Evolutionary conservation across 345 rosid genomes (phyloP), one percentile per base, ranked within the genome.

Genomic region (Microcos paniculata): DNA sequence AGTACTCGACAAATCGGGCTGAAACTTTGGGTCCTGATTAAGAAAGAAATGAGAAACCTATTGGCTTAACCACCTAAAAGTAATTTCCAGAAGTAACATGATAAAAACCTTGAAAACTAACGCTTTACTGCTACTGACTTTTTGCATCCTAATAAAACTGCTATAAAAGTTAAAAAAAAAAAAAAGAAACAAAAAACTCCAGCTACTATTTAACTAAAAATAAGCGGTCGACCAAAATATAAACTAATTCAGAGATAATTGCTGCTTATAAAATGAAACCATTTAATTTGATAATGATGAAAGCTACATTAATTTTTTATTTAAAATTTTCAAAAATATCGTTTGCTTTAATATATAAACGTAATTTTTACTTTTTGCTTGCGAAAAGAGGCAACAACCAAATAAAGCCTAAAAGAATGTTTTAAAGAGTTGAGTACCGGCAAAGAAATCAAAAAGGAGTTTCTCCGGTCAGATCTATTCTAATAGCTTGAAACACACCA

Each of bases 11-110:
- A 87, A 68, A 23, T 89, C 90, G 6, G 98, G 98, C 81, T 88
- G 79, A 76, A 96, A 96, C 72, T 89, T 90, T 11, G 96, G 98
- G 76, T 96, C 98, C 97, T 96, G 83, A 64, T 14, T 21, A 76
- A 70, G 6, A 79, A 16, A 71, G 56, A 24, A 21, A 80, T 55
- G 13, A 76, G 15, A n/a, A 62, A 48, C 23, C 69, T 31, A 48
- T 62, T 28, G 31, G 73, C 42, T 68, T 68, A 68, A 68, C 72
- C 16, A 48, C 72, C 72, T 28, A 46, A 46, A 26, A 13, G 26
- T 2, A 8, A 7, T 67, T 46, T 45, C 19, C 52, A 26, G 40
- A 67, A 49, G 4, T 23, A 67, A 46, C 56, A 46, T 26, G 1
- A 40, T 40, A n/a, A 67, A 67, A 67, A 24, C 51, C 55, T 45